Evolutionary conservation across 1,139 yeast genomes (phyloP).

Genomic region (Suhomyces atakaporum): DNA sequence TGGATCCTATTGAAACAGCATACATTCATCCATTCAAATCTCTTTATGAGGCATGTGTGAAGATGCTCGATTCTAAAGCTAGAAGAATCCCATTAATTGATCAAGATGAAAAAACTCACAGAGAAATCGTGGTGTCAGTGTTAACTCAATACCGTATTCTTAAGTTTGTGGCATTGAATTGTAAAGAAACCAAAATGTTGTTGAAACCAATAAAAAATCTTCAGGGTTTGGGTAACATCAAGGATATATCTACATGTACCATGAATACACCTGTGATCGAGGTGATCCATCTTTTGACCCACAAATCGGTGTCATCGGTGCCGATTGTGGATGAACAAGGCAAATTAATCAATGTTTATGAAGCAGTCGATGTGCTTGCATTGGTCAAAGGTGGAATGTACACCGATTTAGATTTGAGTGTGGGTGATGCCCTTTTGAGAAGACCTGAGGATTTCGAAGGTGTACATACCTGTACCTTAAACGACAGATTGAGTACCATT

Average conservation of each 20-base stretch:
- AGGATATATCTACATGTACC: constrained; percentile 72
- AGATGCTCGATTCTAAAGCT: constrained; percentile 87
- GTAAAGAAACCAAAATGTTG: constrained; percentile 89
- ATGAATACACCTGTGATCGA: constrained; percentile 95
- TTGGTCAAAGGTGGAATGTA: constrained; percentile 93
- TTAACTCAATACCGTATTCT: constrained; percentile 94
- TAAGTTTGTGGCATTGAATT: constrained; percentile 92
- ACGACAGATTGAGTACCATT: constrained; percentile 85
- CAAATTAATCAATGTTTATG: constrained; percentile 84
- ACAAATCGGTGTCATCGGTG: constrained; percentile 81
- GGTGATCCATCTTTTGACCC: constrained; percentile 80
- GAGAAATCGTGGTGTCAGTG: constrained; percentile 94
- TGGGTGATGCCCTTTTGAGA: constrained; percentile 94
- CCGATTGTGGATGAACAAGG: constrained; percentile 87
- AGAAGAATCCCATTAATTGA: constrained; percentile 94
- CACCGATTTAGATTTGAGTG: constrained; percentile 85
- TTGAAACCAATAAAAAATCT: constrained; percentile 74
- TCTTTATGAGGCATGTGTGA: constrained; percentile 89
- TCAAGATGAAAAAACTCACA: constrained; percentile 86
- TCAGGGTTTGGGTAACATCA: constrained; percentile 58
- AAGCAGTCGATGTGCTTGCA: constrained; percentile 92
- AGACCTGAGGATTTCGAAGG: constrained; percentile 98
- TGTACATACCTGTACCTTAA: constrained; percentile 90
- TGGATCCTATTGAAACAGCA: constrained; percentile 82
- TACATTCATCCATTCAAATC: constrained; percentile 92